A percentile compares a stretch with the other conserved stretches of the same genome.
Conservation (phyloP, 805 yeast species). For the Lipomyces yamadae region DNA sequence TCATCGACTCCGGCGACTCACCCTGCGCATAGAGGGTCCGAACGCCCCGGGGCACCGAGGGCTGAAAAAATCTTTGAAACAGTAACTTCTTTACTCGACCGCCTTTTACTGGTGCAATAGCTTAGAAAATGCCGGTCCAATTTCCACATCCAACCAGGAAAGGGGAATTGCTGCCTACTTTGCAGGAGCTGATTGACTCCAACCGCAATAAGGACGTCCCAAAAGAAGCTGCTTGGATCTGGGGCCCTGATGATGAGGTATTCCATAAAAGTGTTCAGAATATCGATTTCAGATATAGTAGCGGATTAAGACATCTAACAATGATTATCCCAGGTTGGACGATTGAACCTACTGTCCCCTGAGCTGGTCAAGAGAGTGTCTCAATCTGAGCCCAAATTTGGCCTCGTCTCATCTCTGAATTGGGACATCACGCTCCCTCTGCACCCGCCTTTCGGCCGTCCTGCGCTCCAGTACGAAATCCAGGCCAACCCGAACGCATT, state of each 20-base stretch:
- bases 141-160: slow-evolving; percentile 20
- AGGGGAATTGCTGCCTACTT: slow-evolving; percentile 33
- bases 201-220: slow-evolving; percentile 31
- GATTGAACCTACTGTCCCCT: slow-evolving; percentile 38
- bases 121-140: slow-evolving; percentile 23
- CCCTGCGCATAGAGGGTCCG: too few relatives aligned
- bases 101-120: not conserved
- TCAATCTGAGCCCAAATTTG: slow-evolving; percentile 26
- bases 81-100: not conserved
- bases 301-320: not conserved
- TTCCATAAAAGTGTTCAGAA: too few relatives aligned
- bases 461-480: slow-evolving; percentile 32
- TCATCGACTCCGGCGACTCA: too few relatives aligned
- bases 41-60: too few relatives aligned
- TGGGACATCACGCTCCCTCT: slow-evolving; percentile 40
- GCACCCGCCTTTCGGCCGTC: slow-evolving; percentile 39
- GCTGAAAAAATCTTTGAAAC: too few relatives aligned
- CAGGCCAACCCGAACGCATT: slow-evolving; percentile 25
- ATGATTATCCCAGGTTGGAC: slow-evolving; percentile 30
- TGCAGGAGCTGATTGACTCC: slow-evolving; percentile 26
- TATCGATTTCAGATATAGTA: not conserved
- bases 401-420: slow-evolving; percentile 37
- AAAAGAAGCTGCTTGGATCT: slow-evolving; percentile 41
- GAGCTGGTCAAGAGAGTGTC: slow-evolving; percentile 34
- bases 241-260: slow-evolving; percentile 41